A percentile compares a stretch with the other conserved stretches of the same genome.
Conservation (phyloP, 441 rosid genomes). For the Adansonia gregorii region DNA sequence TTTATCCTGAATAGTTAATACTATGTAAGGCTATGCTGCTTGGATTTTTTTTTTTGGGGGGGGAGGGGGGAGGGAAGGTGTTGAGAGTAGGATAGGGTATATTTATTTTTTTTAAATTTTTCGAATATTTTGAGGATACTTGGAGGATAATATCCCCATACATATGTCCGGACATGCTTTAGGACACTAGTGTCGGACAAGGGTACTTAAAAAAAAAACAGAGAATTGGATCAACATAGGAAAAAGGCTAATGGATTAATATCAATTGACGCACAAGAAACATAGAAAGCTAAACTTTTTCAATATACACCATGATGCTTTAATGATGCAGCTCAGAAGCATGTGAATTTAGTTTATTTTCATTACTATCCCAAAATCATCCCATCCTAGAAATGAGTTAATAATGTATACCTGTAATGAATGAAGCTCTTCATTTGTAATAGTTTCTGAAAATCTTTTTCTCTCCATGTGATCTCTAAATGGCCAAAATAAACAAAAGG, state of each 20-base stretch:
- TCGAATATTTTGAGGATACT: too few relatives aligned
- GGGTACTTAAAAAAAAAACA: too few relatives aligned
- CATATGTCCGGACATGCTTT: too few relatives aligned
- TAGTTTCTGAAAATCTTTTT: constrained; percentile 21
- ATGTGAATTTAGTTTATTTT: not conserved
- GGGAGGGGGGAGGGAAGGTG: too few relatives aligned
- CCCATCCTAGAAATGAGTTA: not conserved
- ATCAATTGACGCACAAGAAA: not conserved
- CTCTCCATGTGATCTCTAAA: constrained; percentile 27
- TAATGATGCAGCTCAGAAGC: not conserved
- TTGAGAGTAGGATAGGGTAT: too few relatives aligned
- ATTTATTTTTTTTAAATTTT: too few relatives aligned
- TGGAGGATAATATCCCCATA: too few relatives aligned
- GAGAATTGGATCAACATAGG: not conserved
- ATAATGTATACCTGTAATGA: not conserved
- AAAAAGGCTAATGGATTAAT: not conserved
- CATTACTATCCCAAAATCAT: not conserved
- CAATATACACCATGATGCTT: not conserved
- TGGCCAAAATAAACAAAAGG: constrained; percentile 37
- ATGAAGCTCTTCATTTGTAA: not conserved
- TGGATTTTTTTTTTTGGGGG: too few relatives aligned
- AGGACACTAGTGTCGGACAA: too few relatives aligned
- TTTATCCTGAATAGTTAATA: too few relatives aligned
- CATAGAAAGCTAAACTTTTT: not conserved
- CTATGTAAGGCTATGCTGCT: too few relatives aligned